phyloP scores from a whole-genome alignment of 306 rosid species.

The Purshia tridentata region DNA sequence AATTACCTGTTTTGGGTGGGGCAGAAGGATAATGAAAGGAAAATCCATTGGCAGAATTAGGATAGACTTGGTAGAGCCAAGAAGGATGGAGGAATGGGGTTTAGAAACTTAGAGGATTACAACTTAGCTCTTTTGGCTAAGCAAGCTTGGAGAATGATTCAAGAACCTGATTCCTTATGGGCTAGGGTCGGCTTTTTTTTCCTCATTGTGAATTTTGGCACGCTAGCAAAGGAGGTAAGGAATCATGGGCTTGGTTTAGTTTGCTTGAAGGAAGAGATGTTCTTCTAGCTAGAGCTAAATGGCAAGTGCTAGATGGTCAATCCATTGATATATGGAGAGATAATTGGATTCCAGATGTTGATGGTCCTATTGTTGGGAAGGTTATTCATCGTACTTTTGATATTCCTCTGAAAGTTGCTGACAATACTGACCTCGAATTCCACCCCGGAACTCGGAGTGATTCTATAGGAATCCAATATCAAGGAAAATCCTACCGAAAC shows the following conservation, averaged over 20 bases:
- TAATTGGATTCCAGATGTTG: too few relatives aligned
- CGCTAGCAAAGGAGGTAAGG: not conserved
- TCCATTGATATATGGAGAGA: too few relatives aligned
- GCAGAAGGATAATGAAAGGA: too few relatives aligned
- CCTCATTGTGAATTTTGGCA: not conserved
- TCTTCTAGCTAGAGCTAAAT: not conserved
- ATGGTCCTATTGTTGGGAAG: too few relatives aligned
- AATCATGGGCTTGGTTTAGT: not conserved
- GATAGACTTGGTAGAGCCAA: not conserved
- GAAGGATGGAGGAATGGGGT: not conserved
- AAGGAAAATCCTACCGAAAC: too few relatives aligned
- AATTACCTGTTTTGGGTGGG: not conserved
- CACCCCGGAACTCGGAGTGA: too few relatives aligned
- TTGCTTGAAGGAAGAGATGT: not conserved
- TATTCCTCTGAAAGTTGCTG: too few relatives aligned
- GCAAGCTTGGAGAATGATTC: not conserved
- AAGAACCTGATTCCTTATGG: not conserved
- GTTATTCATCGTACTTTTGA: too few relatives aligned
- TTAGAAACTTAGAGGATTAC: not conserved
- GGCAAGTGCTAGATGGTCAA: not conserved
- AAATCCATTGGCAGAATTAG: not conserved
- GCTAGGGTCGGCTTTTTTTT: not conserved
- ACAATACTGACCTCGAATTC: too few relatives aligned
- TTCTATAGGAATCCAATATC: too few relatives aligned
- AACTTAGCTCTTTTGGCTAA: not conserved